A percentile compares a stretch with the other conserved stretches of the same genome.
Conservation (phyloP, 2,329 filamentous ascomycete species). For the Trichoderma koningiopsis region DNA sequence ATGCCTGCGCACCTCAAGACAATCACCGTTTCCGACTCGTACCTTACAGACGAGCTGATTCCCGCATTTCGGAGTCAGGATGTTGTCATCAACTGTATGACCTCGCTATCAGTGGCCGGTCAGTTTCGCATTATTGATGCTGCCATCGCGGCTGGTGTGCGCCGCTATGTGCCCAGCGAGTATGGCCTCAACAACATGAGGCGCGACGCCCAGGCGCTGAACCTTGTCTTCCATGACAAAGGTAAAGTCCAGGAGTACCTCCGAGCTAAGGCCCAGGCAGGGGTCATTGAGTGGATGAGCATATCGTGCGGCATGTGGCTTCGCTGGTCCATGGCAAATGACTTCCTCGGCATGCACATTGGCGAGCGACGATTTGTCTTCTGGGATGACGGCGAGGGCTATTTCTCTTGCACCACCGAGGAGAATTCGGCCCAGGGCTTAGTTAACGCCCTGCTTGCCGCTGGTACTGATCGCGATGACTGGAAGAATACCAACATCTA, state of each 20-base stretch:
- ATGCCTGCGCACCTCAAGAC: neutral
- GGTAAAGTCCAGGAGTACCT: slow-evolving; percentile 30
- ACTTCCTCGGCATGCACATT: slow-evolving; percentile 29
- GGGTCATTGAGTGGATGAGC: slow-evolving; percentile 27
- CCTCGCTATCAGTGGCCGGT: slow-evolving; percentile 33
- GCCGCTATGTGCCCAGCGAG: slow-evolving; percentile 56
- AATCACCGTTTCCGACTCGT: neutral
- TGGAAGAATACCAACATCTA: slow-evolving; percentile 39
- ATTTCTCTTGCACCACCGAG: slow-evolving; percentile 40
- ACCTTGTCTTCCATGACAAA: slow-evolving; percentile 15
- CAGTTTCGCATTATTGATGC: slow-evolving; percentile 55
- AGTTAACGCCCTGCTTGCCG: slow-evolving; percentile 32
- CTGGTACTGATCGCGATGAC: slow-evolving; percentile 33
- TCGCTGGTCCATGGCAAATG: slow-evolving; percentile 27
- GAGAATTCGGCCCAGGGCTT: slow-evolving; percentile 39
- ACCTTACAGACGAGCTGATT: neutral
- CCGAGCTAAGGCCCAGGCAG: slow-evolving; percentile 27
- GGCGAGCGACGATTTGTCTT: slow-evolving; percentile 15
- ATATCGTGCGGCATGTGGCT: slow-evolving; percentile 30
- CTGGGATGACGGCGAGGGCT: slow-evolving; percentile 36
- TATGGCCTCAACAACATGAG: slow-evolving; percentile 41
- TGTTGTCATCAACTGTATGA: slow-evolving; percentile 45
- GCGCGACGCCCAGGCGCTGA: slow-evolving; percentile 25
- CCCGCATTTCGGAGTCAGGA: slow-evolving; percentile 27
- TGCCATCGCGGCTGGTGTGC: slow-evolving; percentile 53